phyloP scores from a whole-genome alignment of 768 basidiomycete genomes.

The Piloderma croceum region DNA sequence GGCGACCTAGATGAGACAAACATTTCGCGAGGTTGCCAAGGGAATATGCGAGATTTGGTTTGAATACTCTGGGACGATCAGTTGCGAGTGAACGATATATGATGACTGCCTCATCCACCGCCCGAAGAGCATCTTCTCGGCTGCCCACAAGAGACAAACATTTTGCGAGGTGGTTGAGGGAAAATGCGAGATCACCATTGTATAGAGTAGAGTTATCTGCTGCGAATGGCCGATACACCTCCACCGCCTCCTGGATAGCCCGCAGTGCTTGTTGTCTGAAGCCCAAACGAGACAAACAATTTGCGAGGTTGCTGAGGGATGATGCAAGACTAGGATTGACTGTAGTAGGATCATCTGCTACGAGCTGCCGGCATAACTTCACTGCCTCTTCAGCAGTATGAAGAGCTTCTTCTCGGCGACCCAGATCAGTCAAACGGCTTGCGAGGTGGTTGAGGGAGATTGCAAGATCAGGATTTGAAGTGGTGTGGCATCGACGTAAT shows the following conservation, averaged over 20 bases:
- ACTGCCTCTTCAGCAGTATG: neutral
- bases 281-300: neutral
- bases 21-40: constrained; percentile 1
- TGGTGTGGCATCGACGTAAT: too few relatives aligned
- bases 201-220: neutral
- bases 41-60: constrained; percentile 6
- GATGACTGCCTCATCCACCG: neutral
- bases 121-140: neutral
- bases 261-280: neutral
- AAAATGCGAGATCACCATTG: neutral
- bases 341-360: neutral
- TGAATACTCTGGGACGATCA: neutral
- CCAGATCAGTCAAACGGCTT: neutral
- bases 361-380: neutral
- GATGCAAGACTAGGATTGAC: neutral
- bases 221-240: neutral
- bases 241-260: neutral
- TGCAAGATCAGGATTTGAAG: too few relatives aligned
- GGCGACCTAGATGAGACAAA: constrained; percentile 1
- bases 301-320: neutral
- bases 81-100: neutral
- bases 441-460: neutral
- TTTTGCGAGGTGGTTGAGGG: neutral
- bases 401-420: neutral
- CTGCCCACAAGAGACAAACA: neutral